Evolutionary conservation across 139 green algal genomes (phyloP).

Genomic region (Chlorella sp.): DNA sequence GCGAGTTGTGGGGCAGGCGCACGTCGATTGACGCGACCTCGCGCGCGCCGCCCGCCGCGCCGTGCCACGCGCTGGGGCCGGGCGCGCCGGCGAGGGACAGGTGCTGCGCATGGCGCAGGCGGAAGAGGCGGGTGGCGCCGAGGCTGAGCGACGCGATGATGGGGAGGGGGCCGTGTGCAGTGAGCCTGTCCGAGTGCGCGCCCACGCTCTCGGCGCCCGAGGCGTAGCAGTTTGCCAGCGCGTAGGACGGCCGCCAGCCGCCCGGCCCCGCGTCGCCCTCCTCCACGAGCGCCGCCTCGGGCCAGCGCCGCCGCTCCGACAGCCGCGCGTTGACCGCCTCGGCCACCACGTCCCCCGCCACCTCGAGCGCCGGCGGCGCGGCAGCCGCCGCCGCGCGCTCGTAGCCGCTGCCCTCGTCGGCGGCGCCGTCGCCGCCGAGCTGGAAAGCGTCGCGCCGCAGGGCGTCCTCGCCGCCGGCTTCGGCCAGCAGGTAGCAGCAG

Average conservation of each 20-base stretch:
- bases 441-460: neutral
- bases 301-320: neutral
- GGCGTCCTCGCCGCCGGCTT: neutral
- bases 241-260: slow-evolving; percentile 25
- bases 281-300: slow-evolving; percentile 7
- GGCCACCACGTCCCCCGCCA: slow-evolving; percentile 3
- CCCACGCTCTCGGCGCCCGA: slow-evolving; percentile 20
- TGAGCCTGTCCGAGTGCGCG: slow-evolving; percentile 39
- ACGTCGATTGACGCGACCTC: slow-evolving; percentile 18
- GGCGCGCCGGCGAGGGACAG: neutral
- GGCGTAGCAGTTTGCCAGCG: slow-evolving; percentile 34
- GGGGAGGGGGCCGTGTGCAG: slow-evolving; percentile 28
- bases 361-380: neutral
- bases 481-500: slow-evolving; percentile 10
- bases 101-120: slow-evolving; percentile 15
- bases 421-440: neutral
- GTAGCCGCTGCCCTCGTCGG: neutral
- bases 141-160: slow-evolving; percentile 43
- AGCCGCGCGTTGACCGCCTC: neutral
- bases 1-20: slow-evolving; percentile 38
- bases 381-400: too few relatives aligned
- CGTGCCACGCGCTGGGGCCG: too few relatives aligned
- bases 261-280: neutral
- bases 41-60: neutral
- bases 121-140: slow-evolving; percentile 40